Percentiles rank a stretch among this genome's conserved stretches.
Conservation (phyloP, 2,329 filamentous ascomycete genomes). For the Leptographium radiaticola region DNA sequence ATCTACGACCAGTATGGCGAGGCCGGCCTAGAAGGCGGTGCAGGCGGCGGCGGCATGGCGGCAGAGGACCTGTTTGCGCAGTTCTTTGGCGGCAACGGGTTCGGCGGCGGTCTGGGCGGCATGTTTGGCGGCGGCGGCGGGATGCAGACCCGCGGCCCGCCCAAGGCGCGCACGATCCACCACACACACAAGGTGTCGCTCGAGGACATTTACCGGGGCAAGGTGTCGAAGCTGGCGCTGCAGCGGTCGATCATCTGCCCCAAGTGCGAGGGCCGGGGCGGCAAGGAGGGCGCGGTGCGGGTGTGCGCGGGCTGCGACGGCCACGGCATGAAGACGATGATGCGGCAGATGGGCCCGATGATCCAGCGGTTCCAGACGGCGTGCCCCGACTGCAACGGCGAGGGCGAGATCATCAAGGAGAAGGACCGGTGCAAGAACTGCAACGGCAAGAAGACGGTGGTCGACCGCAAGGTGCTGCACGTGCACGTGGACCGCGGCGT, state of each 20-base stretch:
- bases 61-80: conserved; percentile 94
- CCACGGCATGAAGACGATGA: conserved; percentile 98
- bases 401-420: conserved; percentile 92
- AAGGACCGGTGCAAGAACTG: conserved; percentile 97
- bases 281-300: conserved; percentile 96
- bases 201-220: conserved; percentile 95
- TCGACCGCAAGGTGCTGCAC: conserved; percentile 95
- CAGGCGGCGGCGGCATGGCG: conserved; percentile 70
- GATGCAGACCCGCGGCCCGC: conserved; percentile 67
- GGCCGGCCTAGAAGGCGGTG: conserved; percentile 85
- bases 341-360: conserved; percentile 99
- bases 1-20: conserved; percentile 97
- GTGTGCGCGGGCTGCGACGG: conserved; percentile 85
- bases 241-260: conserved; percentile 96
- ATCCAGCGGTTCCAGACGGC: conserved; percentile 99
- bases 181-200: conserved; percentile 97
- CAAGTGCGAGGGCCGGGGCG: conserved; percentile 85
- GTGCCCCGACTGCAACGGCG: conserved; percentile 94
- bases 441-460: conserved; percentile 92
- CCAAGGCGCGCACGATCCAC: conserved; percentile 87
- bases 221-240: conserved; percentile 91
- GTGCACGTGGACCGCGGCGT: conserved; percentile 96
- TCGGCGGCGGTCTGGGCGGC: conserved; percentile 60
- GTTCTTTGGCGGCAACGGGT: conserved; percentile 75
- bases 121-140: conserved; percentile 67